Base-by-base conservation (phyloP, 108 stramenopile species). In the Schizochytrium sp. region DNA sequence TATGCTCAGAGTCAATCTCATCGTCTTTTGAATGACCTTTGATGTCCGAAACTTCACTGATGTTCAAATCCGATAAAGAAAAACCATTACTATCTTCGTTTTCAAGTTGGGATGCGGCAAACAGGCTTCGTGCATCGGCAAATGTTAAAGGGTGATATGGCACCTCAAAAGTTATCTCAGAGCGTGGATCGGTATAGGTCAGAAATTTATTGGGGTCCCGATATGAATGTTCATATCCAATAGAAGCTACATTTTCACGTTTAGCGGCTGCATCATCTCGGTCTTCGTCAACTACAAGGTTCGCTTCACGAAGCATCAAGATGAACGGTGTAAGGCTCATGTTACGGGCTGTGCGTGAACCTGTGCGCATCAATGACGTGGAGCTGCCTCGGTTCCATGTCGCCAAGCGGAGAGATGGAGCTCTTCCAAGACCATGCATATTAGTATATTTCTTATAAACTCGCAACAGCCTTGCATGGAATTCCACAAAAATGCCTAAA, bases 101-200 rank as follows among this genome's bases (percentile, higher is more conserved):
- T 15, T 69, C 64, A 8, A 69, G 1, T 44, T 69, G 64, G 19
- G 64, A 69, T 7, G 64, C 64, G 42, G 64, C 64, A 15, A 69
- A 69, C 42, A 69, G 64, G 28, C 64, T 38, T 7, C 64, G 64
- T 8, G 64, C 64, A 44, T 69, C 64, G 3, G 64, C 64, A 69
- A 69, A 69, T 38, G 64, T 69, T 0, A 69, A 44, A 8, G 12
- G 12, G 28, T 28, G 28, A 28, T 28, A 28, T 28, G 28, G 28
- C 28, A 28, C 28, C 28, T 28, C 28, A 28, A 28, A 28, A 28
- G 28, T 28, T 28, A 28, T 28, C 28, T 28, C 28, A 28, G 28
- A 28, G 28, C 28, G 28, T 28, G 28, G 28, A 28, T 28, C 28
- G 28, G 28, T 28, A 28, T 28, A 28, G 28, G 28, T 28, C 28